Base-by-base conservation (phyloP, 140 eudicot genomes). In the Anethum foeniculum region DNA sequence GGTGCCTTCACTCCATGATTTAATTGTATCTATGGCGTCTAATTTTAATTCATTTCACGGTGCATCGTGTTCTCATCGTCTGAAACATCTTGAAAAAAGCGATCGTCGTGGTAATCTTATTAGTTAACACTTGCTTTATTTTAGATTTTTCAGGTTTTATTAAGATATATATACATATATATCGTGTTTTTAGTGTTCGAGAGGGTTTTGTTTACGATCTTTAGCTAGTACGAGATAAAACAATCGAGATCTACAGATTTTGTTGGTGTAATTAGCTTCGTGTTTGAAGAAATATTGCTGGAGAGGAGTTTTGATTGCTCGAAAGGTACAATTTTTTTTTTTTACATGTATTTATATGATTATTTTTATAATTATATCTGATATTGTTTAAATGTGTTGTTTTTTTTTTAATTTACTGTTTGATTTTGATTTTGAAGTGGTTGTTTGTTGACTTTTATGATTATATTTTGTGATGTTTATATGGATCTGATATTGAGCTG, bases 51-150 rank as follows among this genome's bases (percentile, higher is more conserved):
- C 87, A 44, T 87, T 87, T 65, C 81, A 85, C 85, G 86, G 86
- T 82, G 84, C 87, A 36, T 88, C 88, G 41, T 89, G 77, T 80
- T 91, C 93, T 71, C 92, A 93, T 86, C 98, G 97, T 85, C 84
- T 91, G 80, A 93, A 93, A 87, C 93, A 60, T 84, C 93, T 93
- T 85, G 87, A 91, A 79, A 93, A 93, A 84, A 78, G 95, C 65
- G 95, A 93, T 90, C 97, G 98, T 88, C 98, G 97, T 87, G 98
- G 98, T 91, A 93, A 93, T 90, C 89, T 93, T 91, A 0, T 48
- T 75, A 93, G 98, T 87, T 93, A 93, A 91, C 93, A 75, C 80
- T 87, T 62, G 41, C 21, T 30, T 16, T 30, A 15, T 2, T 8
- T 74, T 38, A 52, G 49, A 6, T 15, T 6, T 82, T 58, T 78